Conservation (phyloP, 2,329 filamentous ascomycete species). For the Drechslerella coelobrocha region DNA sequence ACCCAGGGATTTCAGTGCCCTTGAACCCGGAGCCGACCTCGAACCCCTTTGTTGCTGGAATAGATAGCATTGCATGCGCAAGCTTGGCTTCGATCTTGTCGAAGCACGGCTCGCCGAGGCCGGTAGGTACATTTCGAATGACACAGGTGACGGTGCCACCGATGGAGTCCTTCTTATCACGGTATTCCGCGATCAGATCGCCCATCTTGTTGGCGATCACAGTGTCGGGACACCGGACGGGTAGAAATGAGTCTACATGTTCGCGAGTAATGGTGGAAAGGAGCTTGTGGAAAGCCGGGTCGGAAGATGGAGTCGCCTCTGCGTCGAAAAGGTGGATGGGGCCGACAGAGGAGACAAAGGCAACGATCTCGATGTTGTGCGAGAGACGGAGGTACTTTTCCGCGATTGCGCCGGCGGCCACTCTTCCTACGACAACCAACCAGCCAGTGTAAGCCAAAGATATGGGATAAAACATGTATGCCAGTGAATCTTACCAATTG, state of each 20-base stretch:
- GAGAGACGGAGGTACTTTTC: slow-evolving; percentile 86
- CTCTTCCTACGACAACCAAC: slow-evolving; percentile 65
- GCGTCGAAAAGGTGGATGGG: slow-evolving; percentile 73
- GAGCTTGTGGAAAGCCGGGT: slow-evolving; percentile 79
- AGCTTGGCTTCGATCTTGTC: slow-evolving; percentile 93
- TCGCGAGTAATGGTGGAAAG: slow-evolving; percentile 74
- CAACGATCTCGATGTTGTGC: slow-evolving; percentile 87
- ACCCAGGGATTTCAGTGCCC: slow-evolving; percentile 84
- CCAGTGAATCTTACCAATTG: slow-evolving; percentile 69
- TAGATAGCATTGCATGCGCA: slow-evolving; percentile 91
- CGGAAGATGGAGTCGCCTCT: slow-evolving; percentile 70
- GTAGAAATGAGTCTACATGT: slow-evolving; percentile 81
- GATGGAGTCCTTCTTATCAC: slow-evolving; percentile 83
- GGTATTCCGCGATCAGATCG: slow-evolving; percentile 76
- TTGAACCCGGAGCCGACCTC: slow-evolving; percentile 93
- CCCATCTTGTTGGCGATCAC: slow-evolving; percentile 74
- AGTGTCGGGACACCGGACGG: slow-evolving; percentile 82
- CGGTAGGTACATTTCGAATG: slow-evolving; percentile 81
- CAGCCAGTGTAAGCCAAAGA: neutral
- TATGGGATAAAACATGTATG: slow-evolving; percentile 5
- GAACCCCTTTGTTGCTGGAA: slow-evolving; percentile 94
- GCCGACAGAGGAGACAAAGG: slow-evolving; percentile 87
- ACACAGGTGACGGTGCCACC: slow-evolving; percentile 95
- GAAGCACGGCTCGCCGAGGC: slow-evolving; percentile 91
- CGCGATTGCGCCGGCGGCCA: slow-evolving; percentile 88